Evolutionary conservation across 495 filamentous ascomycete genomes (phyloP).

Genomic region (Penicillium mononematosum): DNA sequence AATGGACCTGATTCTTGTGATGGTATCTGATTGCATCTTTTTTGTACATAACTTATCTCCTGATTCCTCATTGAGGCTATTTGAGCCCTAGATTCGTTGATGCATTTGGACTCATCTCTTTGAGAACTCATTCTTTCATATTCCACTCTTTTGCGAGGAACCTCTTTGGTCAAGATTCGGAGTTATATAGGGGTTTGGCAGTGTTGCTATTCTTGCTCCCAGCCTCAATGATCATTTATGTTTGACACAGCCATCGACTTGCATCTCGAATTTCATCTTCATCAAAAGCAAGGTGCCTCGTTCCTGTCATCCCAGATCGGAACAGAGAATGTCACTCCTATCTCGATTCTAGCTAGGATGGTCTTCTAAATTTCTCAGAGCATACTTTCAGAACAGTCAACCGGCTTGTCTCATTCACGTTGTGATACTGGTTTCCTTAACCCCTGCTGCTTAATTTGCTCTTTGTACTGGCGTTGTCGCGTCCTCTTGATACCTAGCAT

Average conservation of each 20-base stretch:
- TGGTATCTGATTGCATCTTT: constrained; percentile 14
- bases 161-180: constrained; percentile 3
- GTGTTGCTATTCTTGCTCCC: background rate
- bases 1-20: constrained; percentile 1
- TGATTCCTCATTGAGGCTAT: constrained; percentile 12
- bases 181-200: constrained; percentile 14
- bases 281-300: background rate
- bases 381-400: background rate
- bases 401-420: constrained; percentile 15
- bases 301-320: background rate
- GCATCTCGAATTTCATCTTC: background rate
- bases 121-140: constrained; percentile 9
- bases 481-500: constrained; percentile 29
- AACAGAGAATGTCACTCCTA: background rate
- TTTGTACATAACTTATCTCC: constrained; percentile 26
- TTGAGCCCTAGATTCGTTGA: constrained; percentile 16
- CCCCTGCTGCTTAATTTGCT: constrained; percentile 16
- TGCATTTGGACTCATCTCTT: constrained; percentile 8
- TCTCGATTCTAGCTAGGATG: background rate
- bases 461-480: constrained; percentile 17
- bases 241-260: background rate
- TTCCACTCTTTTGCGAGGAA: constrained; percentile 11
- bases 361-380: background rate
- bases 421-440: constrained; percentile 13
- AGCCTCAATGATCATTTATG: background rate